Evolutionary conservation across 1,139 yeast genomes (phyloP).

Genomic region (Protomyces inouyei): DNA sequence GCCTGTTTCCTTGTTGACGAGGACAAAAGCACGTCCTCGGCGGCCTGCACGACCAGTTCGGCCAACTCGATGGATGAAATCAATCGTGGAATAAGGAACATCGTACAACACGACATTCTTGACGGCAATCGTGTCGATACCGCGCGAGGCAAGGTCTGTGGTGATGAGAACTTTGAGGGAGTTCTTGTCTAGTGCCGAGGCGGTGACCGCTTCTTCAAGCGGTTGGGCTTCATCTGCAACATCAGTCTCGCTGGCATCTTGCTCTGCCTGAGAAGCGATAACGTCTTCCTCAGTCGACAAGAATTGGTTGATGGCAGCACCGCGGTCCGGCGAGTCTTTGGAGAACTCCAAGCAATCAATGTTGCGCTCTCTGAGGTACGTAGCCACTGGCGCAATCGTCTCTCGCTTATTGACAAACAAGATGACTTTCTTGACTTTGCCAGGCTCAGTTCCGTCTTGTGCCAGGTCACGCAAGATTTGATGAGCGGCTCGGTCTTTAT

Average conservation of each 20-base stretch:
- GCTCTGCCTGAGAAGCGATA: slow-evolving; percentile 23
- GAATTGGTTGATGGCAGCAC: slow-evolving; percentile 55
- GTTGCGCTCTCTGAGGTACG: slow-evolving; percentile 52
- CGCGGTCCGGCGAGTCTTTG: slow-evolving; percentile 61
- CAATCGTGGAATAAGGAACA: slow-evolving; percentile 77
- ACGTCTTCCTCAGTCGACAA: slow-evolving; percentile 39
- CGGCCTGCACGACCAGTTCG: slow-evolving; percentile 92
- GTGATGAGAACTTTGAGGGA: slow-evolving; percentile 63
- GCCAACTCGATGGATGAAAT: slow-evolving; percentile 85
- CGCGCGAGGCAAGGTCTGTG: slow-evolving; percentile 88
- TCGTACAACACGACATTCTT: slow-evolving; percentile 80
- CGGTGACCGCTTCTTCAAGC: background rate
- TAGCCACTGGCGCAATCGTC: slow-evolving; percentile 57
- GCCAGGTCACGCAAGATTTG: slow-evolving; percentile 71
- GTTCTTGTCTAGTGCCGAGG: background rate
- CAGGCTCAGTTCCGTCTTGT: slow-evolving; percentile 75
- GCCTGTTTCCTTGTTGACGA: slow-evolving; percentile 61
- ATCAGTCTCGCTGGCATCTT: background rate
- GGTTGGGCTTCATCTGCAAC: slow-evolving; percentile 28
- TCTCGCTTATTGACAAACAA: slow-evolving; percentile 77
- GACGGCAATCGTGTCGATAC: slow-evolving; percentile 76
- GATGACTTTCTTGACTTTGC: slow-evolving; percentile 71
- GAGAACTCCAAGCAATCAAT: slow-evolving; percentile 62
- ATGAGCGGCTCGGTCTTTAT: slow-evolving; percentile 13
- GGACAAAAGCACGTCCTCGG: slow-evolving; percentile 77